Evolutionary conservation across 2,329 filamentous ascomycete species (phyloP), one percentile per base, ranked within the genome.

Genomic region (Colletotrichum costaricense): DNA sequence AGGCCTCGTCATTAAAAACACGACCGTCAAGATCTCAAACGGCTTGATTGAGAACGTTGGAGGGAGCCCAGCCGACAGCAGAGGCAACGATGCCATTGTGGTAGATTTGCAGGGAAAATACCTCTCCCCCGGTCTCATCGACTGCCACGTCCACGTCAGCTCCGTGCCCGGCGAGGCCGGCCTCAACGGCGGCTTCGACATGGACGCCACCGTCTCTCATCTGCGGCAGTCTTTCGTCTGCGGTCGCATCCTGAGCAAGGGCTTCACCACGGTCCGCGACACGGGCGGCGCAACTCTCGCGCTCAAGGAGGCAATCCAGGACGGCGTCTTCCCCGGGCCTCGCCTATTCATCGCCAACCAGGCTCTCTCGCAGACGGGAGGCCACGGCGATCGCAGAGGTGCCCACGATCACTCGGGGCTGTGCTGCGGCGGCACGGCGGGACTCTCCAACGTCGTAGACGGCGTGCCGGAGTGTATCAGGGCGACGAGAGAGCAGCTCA

Each of bases 191-290:
- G 77, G 76, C 7, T 75, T 77, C 26, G 73, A 74, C 62, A 74
- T 82, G 24, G 82, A 85, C 26, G 77, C 79, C 1, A 76, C 78
- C 1, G 82, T 83, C 1, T 84, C 83, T 0, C 78, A 84, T 4
- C 80, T 87, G 16, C 81, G 88, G 2, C 85, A 88, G 76, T 82
- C 88, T 0, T 88, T 84, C 69, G 81, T 88, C 7, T 84, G 82
- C 70, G 73, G 78, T 11, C 83, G 88, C 69, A 91, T 90, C 81
- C 83, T 92, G 0, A 78, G 81, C 54, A 84, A 89, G 22, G 90
- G 90, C 1, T 92, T 91, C 80, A 92, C 90, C 1, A 88, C 84
- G 2, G 84, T 89, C 3, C 85, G 90, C 4, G 90, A 92, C 77
- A 89, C 87, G 42, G 90, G 89, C 0, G 90, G 90, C 4, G 89